phyloP scores from a whole-genome alignment of 2,329 filamentous ascomycete species.

The Penicillium italicum region DNA sequence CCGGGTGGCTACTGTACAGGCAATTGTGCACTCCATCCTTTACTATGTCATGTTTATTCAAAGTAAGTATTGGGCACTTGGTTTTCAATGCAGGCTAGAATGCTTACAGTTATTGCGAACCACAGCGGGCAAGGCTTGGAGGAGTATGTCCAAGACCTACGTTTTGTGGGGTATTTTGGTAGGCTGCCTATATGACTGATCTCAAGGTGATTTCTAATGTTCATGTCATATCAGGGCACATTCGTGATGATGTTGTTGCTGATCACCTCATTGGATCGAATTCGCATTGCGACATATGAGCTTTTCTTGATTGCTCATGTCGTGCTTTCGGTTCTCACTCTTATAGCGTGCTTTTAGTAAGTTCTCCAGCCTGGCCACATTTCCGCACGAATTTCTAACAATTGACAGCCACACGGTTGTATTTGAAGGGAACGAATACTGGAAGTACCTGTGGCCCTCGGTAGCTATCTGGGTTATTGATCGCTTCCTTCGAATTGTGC shows the following conservation, averaged over 20 bases:
- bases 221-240: slow-evolving; percentile 24
- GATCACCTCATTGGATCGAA: slow-evolving; percentile 45
- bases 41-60: slow-evolving; percentile 48
- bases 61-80: slow-evolving; percentile 15
- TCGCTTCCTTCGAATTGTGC: slow-evolving; percentile 43
- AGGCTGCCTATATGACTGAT: neutral
- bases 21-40: slow-evolving; percentile 59
- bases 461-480: slow-evolving; percentile 50
- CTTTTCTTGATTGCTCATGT: slow-evolving; percentile 43
- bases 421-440: slow-evolving; percentile 47
- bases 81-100: neutral
- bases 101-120: neutral
- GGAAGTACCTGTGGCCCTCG: slow-evolving; percentile 51
- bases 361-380: slow-evolving; percentile 11
- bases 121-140: slow-evolving; percentile 26
- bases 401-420: slow-evolving; percentile 45
- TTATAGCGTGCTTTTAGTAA: slow-evolving; percentile 50
- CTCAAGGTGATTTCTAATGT: neutral
- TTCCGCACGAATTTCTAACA: neutral
- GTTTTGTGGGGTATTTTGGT: slow-evolving; percentile 33
- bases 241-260: slow-evolving; percentile 43
- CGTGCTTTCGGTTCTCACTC: slow-evolving; percentile 36
- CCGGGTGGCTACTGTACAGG: slow-evolving; percentile 59
- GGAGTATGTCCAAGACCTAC: slow-evolving; percentile 28
- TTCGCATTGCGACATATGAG: slow-evolving; percentile 46